Evolutionary conservation across 2,329 filamentous ascomycete genomes (phyloP), one percentile per base, ranked within the genome.

Genomic region (Triangularia verruculosa): DNA sequence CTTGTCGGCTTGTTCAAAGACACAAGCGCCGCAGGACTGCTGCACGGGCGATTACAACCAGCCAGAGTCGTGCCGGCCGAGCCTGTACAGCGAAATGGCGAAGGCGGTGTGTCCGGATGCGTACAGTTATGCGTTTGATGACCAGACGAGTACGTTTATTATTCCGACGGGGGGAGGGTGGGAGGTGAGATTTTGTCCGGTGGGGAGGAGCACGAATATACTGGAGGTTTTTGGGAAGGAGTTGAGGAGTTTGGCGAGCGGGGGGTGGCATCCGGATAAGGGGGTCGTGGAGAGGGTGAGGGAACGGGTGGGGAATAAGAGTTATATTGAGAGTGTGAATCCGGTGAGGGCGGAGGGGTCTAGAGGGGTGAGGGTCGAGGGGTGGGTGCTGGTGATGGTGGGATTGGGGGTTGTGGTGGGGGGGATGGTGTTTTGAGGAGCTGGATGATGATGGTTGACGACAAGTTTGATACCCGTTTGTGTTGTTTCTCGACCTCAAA

Each of bases 81-180:
- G 87, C 58, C 76, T 84, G 47, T 95, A 93, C 77, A 87, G 88
- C 68, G 84, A 80, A 64, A 80, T 81, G 11, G 89, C 90, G 60
- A 95, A 96, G 78, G 78, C 77, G 3, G 83, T 94, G 12, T 96
- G 92, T 73, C 91, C 92, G 0, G 92, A 96, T 76, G 91, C 91
- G 2, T 96, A 95, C 77, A 92, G 89, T 71, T 96, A 85, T 74
- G 88, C 89, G 58, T 86, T 85, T 74, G 83, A 86, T 68, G 84
- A 87, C 70, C 77, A 79, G 65, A 78, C 78, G 28, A 85, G 82
- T 15, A 88, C 86, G 0, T 89, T 88, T 69, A 85, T 86, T 69
- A 79, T 88, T 34, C 86, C 86, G 2, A 80, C 75, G 11, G 91
- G 91, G 17, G 90, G 89, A 22, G 90, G 90, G 0, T 95, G 90